A percentile compares a stretch with the other conserved stretches of the same genome.
Conservation (phyloP, 2,329 filamentous ascomycete species). For the Orbilia javanica region DNA sequence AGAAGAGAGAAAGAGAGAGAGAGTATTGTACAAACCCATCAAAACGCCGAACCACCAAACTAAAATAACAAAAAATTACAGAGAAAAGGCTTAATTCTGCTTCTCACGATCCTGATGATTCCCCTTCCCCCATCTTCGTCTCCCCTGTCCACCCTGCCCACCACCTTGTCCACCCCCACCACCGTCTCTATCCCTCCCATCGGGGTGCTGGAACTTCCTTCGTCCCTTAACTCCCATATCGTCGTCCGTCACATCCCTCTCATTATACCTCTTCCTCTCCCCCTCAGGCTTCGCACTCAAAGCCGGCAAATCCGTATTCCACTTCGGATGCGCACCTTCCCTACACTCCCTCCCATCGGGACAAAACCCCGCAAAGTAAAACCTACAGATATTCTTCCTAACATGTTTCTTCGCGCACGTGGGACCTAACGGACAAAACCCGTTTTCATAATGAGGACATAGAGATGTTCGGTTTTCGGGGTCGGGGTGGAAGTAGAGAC, state of each 20-base stretch:
- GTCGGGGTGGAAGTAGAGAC: conserved; percentile 90
- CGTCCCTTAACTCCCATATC: conserved; percentile 57
- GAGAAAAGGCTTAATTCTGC: neutral
- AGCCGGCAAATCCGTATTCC: conserved; percentile 71
- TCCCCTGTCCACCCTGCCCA: conserved; percentile 12
- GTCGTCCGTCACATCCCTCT: conserved; percentile 57
- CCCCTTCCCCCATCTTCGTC: conserved; percentile 43
- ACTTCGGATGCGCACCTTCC: conserved; percentile 84
- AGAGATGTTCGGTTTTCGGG: conserved; percentile 81
- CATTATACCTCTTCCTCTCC: conserved; percentile 71
- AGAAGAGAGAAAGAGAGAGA: neutral
- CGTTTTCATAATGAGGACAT: conserved; percentile 91
- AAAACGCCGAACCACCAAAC: conserved; percentile 16
- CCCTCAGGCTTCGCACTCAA: conserved; percentile 76
- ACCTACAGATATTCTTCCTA: conserved; percentile 81
- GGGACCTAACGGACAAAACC: conserved; percentile 92
- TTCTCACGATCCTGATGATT: conserved; percentile 56
- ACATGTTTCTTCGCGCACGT: conserved; percentile 90
- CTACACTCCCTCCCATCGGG: conserved; percentile 83
- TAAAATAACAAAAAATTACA: neutral
- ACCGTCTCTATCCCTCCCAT: conserved; percentile 41
- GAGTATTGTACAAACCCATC: conserved; percentile 4
- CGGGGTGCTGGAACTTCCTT: conserved; percentile 56
- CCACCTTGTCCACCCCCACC: conserved; percentile 31
- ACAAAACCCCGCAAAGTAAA: conserved; percentile 94